A percentile compares a stretch with the other conserved stretches of the same genome.
Evolutionary conservation across 192 early-diverging fungal genomes (phyloP).

Genomic region (Pilaira anomala): DNA sequence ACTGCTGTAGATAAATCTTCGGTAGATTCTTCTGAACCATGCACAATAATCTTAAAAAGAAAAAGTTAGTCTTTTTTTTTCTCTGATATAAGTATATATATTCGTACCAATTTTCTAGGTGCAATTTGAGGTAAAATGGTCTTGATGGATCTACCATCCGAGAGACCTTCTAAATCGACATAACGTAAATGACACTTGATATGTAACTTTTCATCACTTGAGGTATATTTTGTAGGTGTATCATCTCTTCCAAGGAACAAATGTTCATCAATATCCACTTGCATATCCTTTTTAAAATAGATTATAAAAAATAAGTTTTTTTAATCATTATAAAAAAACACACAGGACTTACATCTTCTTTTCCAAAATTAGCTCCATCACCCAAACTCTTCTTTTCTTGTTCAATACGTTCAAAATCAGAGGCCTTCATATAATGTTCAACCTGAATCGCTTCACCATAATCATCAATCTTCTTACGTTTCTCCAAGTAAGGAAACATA

Average conservation of each 20-base stretch:
- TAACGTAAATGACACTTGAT: slow-evolving; percentile 76
- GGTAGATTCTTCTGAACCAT: slow-evolving; percentile 74
- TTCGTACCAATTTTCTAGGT: slow-evolving; percentile 72
- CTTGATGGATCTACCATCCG: slow-evolving; percentile 81
- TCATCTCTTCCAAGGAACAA: slow-evolving; percentile 58
- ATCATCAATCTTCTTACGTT: slow-evolving; percentile 83
- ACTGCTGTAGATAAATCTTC: slow-evolving; percentile 61
- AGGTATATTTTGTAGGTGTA: slow-evolving; percentile 80
- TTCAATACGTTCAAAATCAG: slow-evolving; percentile 55
- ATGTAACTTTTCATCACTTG: slow-evolving; percentile 50
- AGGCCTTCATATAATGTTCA: slow-evolving; percentile 33
- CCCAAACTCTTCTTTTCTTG: slow-evolving; percentile 36
- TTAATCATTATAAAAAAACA: neutral
- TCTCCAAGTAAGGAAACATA: slow-evolving; percentile 87
- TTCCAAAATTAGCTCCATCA: slow-evolving; percentile 29
- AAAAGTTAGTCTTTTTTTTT: neutral
- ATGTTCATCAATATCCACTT: slow-evolving; percentile 35
- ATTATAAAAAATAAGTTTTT: slow-evolving; percentile 1
- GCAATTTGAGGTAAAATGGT: slow-evolving; percentile 81
- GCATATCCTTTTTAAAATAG: slow-evolving; percentile 20
- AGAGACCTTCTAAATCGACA: slow-evolving; percentile 90
- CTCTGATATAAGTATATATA: neutral
- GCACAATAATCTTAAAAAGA: slow-evolving; percentile 68
- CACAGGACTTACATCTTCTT: slow-evolving; percentile 20
- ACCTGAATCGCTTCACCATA: slow-evolving; percentile 53